A percentile compares a stretch with the other conserved stretches of the same genome.
Evolutionary conservation across 495 filamentous ascomycete genomes (phyloP).

Genomic region (Immersiella caudata): DNA sequence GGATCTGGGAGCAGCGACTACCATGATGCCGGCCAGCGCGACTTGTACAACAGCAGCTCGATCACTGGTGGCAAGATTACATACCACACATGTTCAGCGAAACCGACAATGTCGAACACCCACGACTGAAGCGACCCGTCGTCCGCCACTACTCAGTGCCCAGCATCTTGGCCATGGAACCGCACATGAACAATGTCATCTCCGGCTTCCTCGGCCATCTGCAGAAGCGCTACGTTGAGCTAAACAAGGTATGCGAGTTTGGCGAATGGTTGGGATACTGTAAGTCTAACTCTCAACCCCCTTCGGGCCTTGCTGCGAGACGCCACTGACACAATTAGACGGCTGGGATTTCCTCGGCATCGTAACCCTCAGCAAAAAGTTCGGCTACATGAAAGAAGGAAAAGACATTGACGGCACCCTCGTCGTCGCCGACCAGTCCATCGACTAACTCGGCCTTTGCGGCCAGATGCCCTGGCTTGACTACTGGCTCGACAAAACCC

Average conservation of each 20-base stretch:
- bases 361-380: constrained; percentile 38
- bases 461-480: constrained; percentile 26
- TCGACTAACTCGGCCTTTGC: constrained; percentile 23
- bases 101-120: constrained; percentile 39
- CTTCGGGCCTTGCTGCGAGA: background rate
- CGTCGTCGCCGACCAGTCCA: constrained; percentile 16
- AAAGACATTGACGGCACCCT: constrained; percentile 28
- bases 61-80: constrained; percentile 42
- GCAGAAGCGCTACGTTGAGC: constrained; percentile 20
- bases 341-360: constrained; percentile 41
- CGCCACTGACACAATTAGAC: constrained; percentile 13
- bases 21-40: constrained; percentile 28
- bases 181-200: constrained; percentile 37
- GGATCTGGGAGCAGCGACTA: no score
- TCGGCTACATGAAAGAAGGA: constrained; percentile 43
- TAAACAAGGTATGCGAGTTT: constrained; percentile 23
- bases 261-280: constrained; percentile 32
- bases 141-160: constrained; percentile 41
- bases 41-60: constrained; percentile 46
- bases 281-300: constrained; percentile 21
- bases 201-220: constrained; percentile 20
- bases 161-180: constrained; percentile 36
- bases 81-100: constrained; percentile 44
- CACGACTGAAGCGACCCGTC: constrained; percentile 40
- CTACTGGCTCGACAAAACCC: constrained; percentile 34